phyloP scores from a whole-genome alignment of 2,329 filamentous ascomycete species.

The Phaeophleospora eucalypticola region DNA sequence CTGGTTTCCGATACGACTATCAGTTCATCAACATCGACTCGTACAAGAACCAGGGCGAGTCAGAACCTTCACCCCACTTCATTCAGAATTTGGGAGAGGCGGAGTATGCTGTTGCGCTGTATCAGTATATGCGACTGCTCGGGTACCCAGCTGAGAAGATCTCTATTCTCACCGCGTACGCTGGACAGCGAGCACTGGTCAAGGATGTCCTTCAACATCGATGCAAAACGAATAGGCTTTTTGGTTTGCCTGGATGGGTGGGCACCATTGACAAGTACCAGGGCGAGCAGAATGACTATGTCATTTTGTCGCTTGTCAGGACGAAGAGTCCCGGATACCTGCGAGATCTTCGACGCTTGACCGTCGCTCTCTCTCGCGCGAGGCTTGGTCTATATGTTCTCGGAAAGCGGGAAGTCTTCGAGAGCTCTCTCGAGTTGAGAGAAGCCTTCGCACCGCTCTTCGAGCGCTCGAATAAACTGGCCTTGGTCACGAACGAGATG shows the following conservation, averaged over 20 bases:
- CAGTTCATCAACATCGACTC: slow-evolving; percentile 95
- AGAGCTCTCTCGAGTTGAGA: slow-evolving; percentile 79
- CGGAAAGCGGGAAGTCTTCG: slow-evolving; percentile 82
- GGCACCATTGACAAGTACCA: slow-evolving; percentile 98
- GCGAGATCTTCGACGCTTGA: slow-evolving; percentile 86
- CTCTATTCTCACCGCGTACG: slow-evolving; percentile 87
- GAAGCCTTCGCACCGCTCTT: slow-evolving; percentile 79
- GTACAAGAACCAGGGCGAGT: slow-evolving; percentile 86
- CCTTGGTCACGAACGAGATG: slow-evolving; percentile 79
- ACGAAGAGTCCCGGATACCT: slow-evolving; percentile 88
- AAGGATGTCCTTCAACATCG: slow-evolving; percentile 79
- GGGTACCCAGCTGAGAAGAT: slow-evolving; percentile 84
- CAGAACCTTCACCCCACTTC: slow-evolving; percentile 87
- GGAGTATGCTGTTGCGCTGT: slow-evolving; percentile 93
- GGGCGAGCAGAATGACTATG: slow-evolving; percentile 97
- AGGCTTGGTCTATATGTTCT: slow-evolving; percentile 88
- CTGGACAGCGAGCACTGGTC: slow-evolving; percentile 84
- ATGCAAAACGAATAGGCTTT: slow-evolving; percentile 77
- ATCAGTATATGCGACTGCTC: slow-evolving; percentile 93
- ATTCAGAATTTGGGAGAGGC: slow-evolving; percentile 95
- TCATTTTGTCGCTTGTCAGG: slow-evolving; percentile 88
- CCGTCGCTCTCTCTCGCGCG: slow-evolving; percentile 88
- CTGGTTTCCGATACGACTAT: slow-evolving; percentile 89
- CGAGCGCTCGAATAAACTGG: slow-evolving; percentile 62
- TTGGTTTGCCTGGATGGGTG: slow-evolving; percentile 83